Evolutionary conservation across 2,329 filamentous ascomycete species (phyloP), one percentile per base, ranked within the genome.

Genomic region (Pestalotiopsis sp.): DNA sequence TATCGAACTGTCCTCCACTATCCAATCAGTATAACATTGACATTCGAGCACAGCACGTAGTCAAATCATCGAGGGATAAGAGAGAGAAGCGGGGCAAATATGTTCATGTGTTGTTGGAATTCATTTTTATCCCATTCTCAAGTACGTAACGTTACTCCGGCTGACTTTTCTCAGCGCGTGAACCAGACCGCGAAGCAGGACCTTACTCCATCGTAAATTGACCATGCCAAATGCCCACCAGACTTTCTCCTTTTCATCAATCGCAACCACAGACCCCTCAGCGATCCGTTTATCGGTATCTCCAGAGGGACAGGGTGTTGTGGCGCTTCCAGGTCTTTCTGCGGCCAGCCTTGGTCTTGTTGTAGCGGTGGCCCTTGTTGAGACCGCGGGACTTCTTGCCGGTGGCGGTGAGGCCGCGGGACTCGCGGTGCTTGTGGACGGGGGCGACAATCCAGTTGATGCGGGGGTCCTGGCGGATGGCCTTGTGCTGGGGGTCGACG

Each of bases 361-460:
- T 97, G 94, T 93, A 99, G 82, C 92, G 91, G 88, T 98, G 95
- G 80, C 96, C 96, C 91, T 97, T 97, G 92, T 96, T 96, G 88
- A 99, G 92, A 87, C 97, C 96, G 85, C 96, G 94, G 81, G 94
- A 97, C 89, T 97, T 97, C 95, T 99, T 99, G 91, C 96, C 96
- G 77, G 95, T 98, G 80, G 95, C 92, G 78, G 96, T 99, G 79
- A 99, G 94, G 81, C 96, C 97, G 85, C 96, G 95, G 80, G 90
- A 87, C 90, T 99, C 96, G 88, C 96, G 96, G 92, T 98, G 96
- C 95, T 99, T 99, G 94, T 99, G 96, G 81, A 99, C 97, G 78
- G 96, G 93, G 88, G 97, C 97, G 88, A 95, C 94, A 90, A 99
- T 99, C 96, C 96, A 99, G 93, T 97, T 99, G 93, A 99, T 98